Conservation (phyloP, 768 basidiomycete genomes). For the Boletus huronensis region DNA sequence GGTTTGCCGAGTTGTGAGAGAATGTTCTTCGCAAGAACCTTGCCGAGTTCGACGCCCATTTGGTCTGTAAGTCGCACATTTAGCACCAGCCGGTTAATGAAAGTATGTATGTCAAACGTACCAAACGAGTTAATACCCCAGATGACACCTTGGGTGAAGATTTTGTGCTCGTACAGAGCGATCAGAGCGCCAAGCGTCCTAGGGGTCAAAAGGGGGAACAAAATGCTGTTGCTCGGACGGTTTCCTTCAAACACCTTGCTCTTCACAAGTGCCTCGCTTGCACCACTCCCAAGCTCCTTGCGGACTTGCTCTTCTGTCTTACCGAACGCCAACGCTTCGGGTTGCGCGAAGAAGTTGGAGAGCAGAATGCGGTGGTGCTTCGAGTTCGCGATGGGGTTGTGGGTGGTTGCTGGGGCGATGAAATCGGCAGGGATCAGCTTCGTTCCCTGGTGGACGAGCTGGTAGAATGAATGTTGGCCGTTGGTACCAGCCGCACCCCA, state of each 20-base stretch:
- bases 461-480: constrained; percentile 99
- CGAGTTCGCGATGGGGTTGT: constrained; percentile 82
- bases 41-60: constrained; percentile 99
- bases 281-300: constrained; percentile 62
- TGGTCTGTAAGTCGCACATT: constrained; percentile 56
- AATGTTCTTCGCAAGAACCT: constrained; percentile 96
- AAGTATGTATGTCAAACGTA: constrained; percentile 32
- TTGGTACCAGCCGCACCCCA: constrained; percentile 99
- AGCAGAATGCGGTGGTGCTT: constrained; percentile 97
- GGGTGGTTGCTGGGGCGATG: constrained; percentile 83
- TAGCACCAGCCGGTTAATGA: background rate
- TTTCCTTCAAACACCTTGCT: constrained; percentile 98
- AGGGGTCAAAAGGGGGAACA: constrained; percentile 93
- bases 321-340: constrained; percentile 96
- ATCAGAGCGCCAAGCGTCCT: constrained; percentile 84
- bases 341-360: constrained; percentile 97
- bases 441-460: constrained; percentile 92
- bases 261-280: constrained; percentile 85
- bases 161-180: constrained; percentile 97
- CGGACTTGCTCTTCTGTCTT: constrained; percentile 90
- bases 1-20: constrained; percentile 81
- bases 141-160: constrained; percentile 94
- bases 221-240: constrained; percentile 91
- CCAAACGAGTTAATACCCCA: constrained; percentile 99
- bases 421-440: constrained; percentile 92